Percentiles rank a stretch among this genome's conserved stretches.
Evolutionary conservation across 352 stramenopile species (phyloP).

Genomic region (Globisporangium nodosum): DNA sequence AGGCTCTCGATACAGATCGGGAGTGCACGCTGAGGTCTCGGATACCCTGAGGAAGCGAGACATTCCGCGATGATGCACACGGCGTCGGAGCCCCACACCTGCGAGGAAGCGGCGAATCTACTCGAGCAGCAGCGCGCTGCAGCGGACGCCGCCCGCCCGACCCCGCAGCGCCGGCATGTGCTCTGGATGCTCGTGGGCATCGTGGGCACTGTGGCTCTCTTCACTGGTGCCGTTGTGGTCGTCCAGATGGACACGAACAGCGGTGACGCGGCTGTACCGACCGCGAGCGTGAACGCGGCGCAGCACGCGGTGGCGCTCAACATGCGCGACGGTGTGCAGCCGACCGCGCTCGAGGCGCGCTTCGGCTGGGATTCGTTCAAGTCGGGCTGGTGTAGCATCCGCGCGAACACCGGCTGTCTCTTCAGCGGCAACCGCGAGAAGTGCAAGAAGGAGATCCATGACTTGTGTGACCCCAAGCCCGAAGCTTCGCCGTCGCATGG

Average conservation of each 20-base stretch:
- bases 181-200: slow-evolving; percentile 5
- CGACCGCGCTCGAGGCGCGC: slow-evolving; percentile 15
- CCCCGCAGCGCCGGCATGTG: slow-evolving; percentile 7
- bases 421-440: slow-evolving; percentile 23
- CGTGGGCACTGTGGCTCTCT: slow-evolving; percentile 12
- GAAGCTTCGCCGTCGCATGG: slow-evolving; percentile 2
- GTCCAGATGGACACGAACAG: slow-evolving; percentile 18
- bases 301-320: slow-evolving; percentile 7
- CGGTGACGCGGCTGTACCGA: neutral
- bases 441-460: slow-evolving; percentile 24
- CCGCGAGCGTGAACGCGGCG: neutral
- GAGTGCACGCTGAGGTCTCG: neutral
- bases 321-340: neutral
- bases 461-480: slow-evolving; percentile 5
- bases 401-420: slow-evolving; percentile 15
- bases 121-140: slow-evolving; percentile 3
- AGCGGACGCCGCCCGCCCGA: neutral
- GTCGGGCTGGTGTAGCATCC: slow-evolving; percentile 20
- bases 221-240: slow-evolving; percentile 19
- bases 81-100: slow-evolving; percentile 2
- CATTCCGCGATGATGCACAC: slow-evolving; percentile 7
- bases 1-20: neutral
- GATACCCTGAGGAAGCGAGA: neutral
- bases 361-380: slow-evolving; percentile 20
- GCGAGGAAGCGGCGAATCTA: slow-evolving; percentile 7